Percentiles rank a stretch among this genome's conserved stretches.
Conservation (phyloP, 2,329 filamentous ascomycete species). For the Xenoacremonium recifei region DNA sequence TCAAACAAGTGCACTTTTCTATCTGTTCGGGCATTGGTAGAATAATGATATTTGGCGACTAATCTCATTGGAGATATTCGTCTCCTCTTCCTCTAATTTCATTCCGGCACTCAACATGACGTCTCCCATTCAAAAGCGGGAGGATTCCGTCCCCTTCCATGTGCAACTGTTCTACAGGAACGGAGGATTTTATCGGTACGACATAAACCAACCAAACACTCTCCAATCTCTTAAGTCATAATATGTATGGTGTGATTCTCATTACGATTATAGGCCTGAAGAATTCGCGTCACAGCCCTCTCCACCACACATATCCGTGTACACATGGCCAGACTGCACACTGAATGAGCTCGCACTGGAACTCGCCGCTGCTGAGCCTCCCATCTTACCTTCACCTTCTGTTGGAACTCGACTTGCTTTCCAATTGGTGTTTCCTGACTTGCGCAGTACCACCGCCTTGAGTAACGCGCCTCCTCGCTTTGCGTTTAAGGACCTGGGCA, state of each 20-base stretch:
- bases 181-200: constrained; percentile 68
- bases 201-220: constrained; percentile 1
- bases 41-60: no score
- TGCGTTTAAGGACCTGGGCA: constrained; percentile 78
- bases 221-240: no score
- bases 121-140: constrained; percentile 37
- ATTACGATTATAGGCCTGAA: constrained; percentile 54
- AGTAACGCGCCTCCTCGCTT: constrained; percentile 51
- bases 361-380: constrained; percentile 63
- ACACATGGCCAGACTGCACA: constrained; percentile 82
- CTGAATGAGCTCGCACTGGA: constrained; percentile 78
- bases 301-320: constrained; percentile 71
- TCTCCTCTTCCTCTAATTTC: no score
- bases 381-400: constrained; percentile 68
- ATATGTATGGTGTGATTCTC: no score
- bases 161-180: constrained; percentile 81
- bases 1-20: no score
- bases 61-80: no score
- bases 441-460: constrained; percentile 36
- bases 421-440: constrained; percentile 81
- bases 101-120: no score
- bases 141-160: constrained; percentile 78
- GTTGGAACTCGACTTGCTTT: constrained; percentile 85
- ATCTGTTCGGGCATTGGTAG: no score
- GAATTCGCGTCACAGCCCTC: constrained; percentile 64